Evolutionary conservation across 1,284 basidiomycete species (phyloP).

Genomic region (Omphalotus olearius): DNA sequence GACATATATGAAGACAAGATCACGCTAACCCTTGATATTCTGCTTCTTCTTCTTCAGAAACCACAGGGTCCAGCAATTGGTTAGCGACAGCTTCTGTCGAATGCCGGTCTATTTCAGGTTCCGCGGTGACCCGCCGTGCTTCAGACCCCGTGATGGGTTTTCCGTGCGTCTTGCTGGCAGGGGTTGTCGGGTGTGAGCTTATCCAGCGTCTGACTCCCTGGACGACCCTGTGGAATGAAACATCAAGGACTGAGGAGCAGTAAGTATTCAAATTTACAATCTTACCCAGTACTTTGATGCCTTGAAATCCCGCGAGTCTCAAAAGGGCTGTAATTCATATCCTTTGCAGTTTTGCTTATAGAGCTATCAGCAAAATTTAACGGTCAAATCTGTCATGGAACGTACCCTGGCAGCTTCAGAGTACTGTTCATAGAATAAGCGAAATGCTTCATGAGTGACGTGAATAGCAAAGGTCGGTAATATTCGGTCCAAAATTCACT

Average conservation of each 20-base stretch:
- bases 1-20: constrained; percentile 1
- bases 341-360: constrained; percentile 61
- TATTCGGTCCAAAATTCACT: constrained; percentile 89
- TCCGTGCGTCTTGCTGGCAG: constrained; percentile 36
- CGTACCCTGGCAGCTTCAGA: constrained; percentile 74
- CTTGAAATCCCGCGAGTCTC: constrained; percentile 46
- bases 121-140: constrained; percentile 25
- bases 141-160: constrained; percentile 30
- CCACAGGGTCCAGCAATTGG: constrained; percentile 61
- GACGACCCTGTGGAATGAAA: constrained; percentile 49
- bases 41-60: constrained; percentile 58
- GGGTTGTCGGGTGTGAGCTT: constrained; percentile 40
- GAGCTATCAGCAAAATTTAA: constrained; percentile 1
- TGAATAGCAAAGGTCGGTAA: constrained; percentile 84
- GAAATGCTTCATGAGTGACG: constrained; percentile 79
- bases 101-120: constrained; percentile 41
- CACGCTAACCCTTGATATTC: constrained; percentile 75
- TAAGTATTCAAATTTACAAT: not conserved
- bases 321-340: constrained; percentile 71
- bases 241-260: too few species aligned
- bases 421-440: constrained; percentile 87
- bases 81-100: constrained; percentile 63
- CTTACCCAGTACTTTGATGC: constrained; percentile 39
- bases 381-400: constrained; percentile 5
- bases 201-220: constrained; percentile 75